Evolutionary conservation across 345 rosid species (phyloP).

Genomic region (Microthlaspi erraticum): DNA sequence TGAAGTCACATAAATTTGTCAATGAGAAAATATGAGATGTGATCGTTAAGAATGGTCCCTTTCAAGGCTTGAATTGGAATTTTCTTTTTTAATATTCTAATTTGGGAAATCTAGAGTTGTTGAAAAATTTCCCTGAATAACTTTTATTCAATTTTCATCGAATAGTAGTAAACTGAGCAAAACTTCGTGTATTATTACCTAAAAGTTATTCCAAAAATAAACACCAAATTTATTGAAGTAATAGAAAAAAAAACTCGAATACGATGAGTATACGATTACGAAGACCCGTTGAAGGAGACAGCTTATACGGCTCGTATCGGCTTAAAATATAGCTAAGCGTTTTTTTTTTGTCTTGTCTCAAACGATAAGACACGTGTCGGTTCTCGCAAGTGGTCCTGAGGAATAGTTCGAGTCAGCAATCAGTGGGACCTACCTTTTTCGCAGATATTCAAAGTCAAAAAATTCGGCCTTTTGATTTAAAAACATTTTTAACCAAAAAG

Average conservation of each 20-base stretch:
- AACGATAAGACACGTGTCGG: slow-evolving; percentile 39
- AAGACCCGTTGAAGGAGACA: slow-evolving; percentile 30
- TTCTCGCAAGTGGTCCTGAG: slow-evolving; percentile 37
- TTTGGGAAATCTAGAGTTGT: slow-evolving; percentile 16
- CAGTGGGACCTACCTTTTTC: slow-evolving; percentile 24
- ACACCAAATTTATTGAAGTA: not conserved
- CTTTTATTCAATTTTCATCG: not conserved
- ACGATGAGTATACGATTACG: not conserved
- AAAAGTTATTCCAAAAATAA: too few species aligned
- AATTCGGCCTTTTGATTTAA: slow-evolving; percentile 38
- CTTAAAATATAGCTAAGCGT: slow-evolving; percentile 16
- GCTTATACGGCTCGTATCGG: slow-evolving; percentile 42
- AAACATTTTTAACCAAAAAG: slow-evolving; percentile 28
- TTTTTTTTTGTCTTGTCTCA: not conserved
- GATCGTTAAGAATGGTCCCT: slow-evolving; percentile 27
- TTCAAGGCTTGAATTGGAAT: slow-evolving; percentile 13
- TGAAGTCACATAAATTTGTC: slow-evolving; percentile 19
- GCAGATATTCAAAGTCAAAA: slow-evolving; percentile 48
- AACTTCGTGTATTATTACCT: too few species aligned
- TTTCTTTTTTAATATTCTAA: not conserved
- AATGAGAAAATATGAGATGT: slow-evolving; percentile 24
- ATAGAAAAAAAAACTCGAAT: not conserved
- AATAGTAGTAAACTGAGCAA: not conserved
- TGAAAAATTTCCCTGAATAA: not conserved
- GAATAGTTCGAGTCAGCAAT: slow-evolving; percentile 45